Conservation (phyloP, 306 rosid species). For the Dalbergia oliveri region DNA sequence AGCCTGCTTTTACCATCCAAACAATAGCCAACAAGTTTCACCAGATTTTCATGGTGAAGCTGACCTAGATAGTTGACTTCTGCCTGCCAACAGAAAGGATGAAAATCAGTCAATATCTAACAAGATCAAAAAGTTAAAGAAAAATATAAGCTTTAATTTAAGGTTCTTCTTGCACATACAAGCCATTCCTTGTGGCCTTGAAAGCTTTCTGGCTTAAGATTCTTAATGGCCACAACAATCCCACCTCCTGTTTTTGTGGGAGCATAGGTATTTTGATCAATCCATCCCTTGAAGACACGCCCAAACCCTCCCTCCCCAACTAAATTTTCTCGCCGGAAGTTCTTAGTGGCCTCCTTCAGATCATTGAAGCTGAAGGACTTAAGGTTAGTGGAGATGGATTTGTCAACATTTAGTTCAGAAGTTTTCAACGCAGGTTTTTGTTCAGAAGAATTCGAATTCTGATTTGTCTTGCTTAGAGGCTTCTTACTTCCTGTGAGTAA, state of each 20-base stretch:
- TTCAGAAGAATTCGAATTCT: slow-evolving; percentile 43
- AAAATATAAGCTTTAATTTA: neutral
- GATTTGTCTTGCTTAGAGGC: slow-evolving; percentile 46
- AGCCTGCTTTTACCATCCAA: slow-evolving; percentile 78
- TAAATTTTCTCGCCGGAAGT: slow-evolving; percentile 74
- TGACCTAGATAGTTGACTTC: slow-evolving; percentile 92
- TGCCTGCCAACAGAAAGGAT: slow-evolving; percentile 65
- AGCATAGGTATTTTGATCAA: slow-evolving; percentile 68
- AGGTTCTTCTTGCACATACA: slow-evolving; percentile 62
- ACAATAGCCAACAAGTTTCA: slow-evolving; percentile 91
- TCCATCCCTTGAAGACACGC: slow-evolving; percentile 90
- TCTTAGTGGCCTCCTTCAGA: slow-evolving; percentile 85
- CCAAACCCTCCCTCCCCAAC: slow-evolving; percentile 98
- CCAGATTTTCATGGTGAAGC: slow-evolving; percentile 85
- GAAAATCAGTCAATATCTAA: slow-evolving; percentile 33
- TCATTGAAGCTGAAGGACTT: slow-evolving; percentile 83
- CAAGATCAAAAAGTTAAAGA: slow-evolving; percentile 11
- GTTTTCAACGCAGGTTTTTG: slow-evolving; percentile 23
- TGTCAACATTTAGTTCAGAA: slow-evolving; percentile 42
- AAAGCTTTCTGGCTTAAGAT: slow-evolving; percentile 87
- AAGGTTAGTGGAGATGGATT: slow-evolving; percentile 51
- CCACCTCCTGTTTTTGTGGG: slow-evolving; percentile 90
- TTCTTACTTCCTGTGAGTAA: slow-evolving; percentile 54
- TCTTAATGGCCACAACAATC: slow-evolving; percentile 89
- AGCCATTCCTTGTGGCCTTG: slow-evolving; percentile 99